Evolutionary conservation across 75 land plant species (phyloP), one percentile per base, ranked within the genome.

Genomic region (Gnetum montanum): DNA sequence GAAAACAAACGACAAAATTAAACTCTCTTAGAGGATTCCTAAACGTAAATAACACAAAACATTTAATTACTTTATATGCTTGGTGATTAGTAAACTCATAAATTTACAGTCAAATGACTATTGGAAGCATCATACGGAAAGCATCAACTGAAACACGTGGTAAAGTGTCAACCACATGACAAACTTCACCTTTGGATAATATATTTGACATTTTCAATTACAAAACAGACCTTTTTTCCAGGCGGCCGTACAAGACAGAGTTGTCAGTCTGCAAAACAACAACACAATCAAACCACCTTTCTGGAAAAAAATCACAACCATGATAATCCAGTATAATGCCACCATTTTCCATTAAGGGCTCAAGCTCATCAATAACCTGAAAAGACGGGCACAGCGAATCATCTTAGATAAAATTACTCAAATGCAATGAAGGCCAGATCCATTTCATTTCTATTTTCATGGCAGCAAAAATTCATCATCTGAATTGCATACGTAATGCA

Each of bases 241-340:
- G 69, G 45, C 97, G 85, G 51, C 88, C 97, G 66, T 88, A 82
- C 22, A 92, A 70, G 12, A 88, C 50, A 23, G 95, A 65, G 54
- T 84, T 92, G 29, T 92, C 84, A 8, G 95, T 88, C 46, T 92
- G 97, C 55, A 92, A 85, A 37, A 92, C 97, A 20, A 85, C 80
- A 1, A 92, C 89, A 25, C 58, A 63, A 59, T 92, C 90, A 64
- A 92, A 92, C 97, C 97, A 92, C 0, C 95, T 74, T 60, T 92
- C 90, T 10, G 97, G 97, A 33, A 92, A 92, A 59, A 92, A 81
- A 40, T 84, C 94, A 56, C 97, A 84, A 6, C 85, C 76, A 62
- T 92, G 97, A 52, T 92, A 82, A 60, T 92, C 97, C 31, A 88
- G 79, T 23, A 92, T 78, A 54, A 69, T 81, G 8, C 97, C 97